Evolutionary conservation across 768 basidiomycete species (phyloP).

Genomic region (Tulasnella calospora): DNA sequence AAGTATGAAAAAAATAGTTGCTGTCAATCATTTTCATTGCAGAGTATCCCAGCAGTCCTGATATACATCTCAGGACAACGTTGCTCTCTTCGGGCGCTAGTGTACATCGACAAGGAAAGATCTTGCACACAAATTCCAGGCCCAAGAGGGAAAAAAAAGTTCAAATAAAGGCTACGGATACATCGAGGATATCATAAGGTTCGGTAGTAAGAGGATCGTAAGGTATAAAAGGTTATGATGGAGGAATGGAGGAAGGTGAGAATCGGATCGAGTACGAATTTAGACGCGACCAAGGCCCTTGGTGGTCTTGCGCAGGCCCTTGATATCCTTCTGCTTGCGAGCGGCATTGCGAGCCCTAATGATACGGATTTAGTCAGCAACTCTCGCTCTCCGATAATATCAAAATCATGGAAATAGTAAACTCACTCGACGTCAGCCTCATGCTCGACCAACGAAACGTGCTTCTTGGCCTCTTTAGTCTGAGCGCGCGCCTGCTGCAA

Average conservation of each 20-base stretch:
- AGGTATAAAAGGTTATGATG: not conserved
- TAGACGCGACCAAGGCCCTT: conserved; percentile 1
- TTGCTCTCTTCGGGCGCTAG: too few species aligned
- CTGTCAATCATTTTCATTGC: too few species aligned
- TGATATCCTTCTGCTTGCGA: not conserved
- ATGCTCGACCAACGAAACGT: not conserved
- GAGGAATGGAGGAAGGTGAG: not conserved
- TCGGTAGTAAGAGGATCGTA: not conserved
- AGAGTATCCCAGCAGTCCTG: too few species aligned
- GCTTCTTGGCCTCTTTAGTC: not conserved
- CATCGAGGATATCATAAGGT: not conserved
- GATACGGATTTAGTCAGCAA: not conserved
- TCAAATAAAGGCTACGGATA: not conserved
- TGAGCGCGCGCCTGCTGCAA: not conserved
- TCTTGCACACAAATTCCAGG: not conserved
- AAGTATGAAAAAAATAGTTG: not conserved
- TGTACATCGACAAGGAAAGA: not conserved
- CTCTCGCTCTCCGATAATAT: not conserved
- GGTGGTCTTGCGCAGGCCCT: not conserved
- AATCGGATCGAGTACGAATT: not conserved
- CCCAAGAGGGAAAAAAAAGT: not conserved
- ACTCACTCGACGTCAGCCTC: not conserved
- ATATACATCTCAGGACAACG: too few species aligned
- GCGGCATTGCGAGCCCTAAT: not conserved
- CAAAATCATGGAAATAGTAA: not conserved